Base-by-base conservation (phyloP, 2,329 filamentous ascomycete genomes). In the Diaporthe nobilis region DNA sequence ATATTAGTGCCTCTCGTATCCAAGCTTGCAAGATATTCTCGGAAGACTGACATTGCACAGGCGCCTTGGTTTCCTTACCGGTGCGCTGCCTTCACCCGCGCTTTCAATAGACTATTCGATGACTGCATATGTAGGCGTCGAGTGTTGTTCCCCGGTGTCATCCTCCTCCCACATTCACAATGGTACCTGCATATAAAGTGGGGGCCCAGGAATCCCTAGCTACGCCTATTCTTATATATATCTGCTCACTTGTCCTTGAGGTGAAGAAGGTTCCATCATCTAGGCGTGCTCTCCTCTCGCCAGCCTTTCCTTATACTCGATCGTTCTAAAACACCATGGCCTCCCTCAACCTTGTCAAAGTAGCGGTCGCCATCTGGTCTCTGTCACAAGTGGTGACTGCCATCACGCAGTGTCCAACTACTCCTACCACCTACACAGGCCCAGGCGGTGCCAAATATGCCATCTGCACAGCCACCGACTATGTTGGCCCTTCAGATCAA, bases 401-500 rank as follows among this genome's bases (percentile, higher is more conserved):
- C 51, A 74, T 74, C 34, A 58, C 61, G 8, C 61, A 68, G 31
- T 74, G 72, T 25, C 72, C 72, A 7, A 74, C 72, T 10, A 55
- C 47, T n/a, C 51, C 34, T 68, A 74, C 47, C 28, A 37, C 72
- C 8, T 74, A 74, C 28, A 74, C 72, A 34, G 28, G 60, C n/a
- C 31, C 72, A 58, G 72, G 58, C 22, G 72, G 72, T 20, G 60
- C 47, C 51, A 70, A 76, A 20, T 73, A 76, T 37, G 60, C 63
- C 12, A 61, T 76, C 12, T 76, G 74, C 17, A 60, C 71, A 10
- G 57, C 51, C 2, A 73, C 58, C 10, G 74, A 76, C 44, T 76
- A 57, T 12, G 49, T 70, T 2, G 70, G 70, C 2, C 44, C 39
- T 13, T 67, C 70, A 17, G 71, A 55, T 34, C 71, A 72, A 22